A percentile compares a stretch with the other conserved stretches of the same genome.
Conservation (phyloP, 1,284 basidiomycete genomes). For the Earliella scabrosa region DNA sequence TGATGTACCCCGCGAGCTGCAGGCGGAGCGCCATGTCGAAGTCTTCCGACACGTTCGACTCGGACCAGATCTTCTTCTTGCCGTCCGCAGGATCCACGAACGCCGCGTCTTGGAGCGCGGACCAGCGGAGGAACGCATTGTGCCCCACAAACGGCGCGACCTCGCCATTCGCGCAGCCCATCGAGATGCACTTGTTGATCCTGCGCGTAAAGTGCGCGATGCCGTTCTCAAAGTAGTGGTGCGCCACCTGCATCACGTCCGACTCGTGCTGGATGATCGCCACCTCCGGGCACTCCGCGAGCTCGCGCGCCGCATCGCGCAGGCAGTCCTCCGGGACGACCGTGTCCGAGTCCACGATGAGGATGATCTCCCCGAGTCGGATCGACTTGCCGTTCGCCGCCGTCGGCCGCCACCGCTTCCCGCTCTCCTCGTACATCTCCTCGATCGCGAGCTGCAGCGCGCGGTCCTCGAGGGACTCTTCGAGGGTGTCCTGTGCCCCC, state of each 20-base stretch:
- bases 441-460: constrained; percentile 69
- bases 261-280: constrained; percentile 87
- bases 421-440: constrained; percentile 65
- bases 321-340: constrained; percentile 87
- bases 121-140: constrained; percentile 88
- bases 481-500: constrained; percentile 31
- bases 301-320: constrained; percentile 82
- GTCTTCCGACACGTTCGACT: constrained; percentile 85
- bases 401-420: constrained; percentile 62
- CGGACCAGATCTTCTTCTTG: constrained; percentile 80
- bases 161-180: constrained; percentile 79
- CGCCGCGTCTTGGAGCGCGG: constrained; percentile 79
- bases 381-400: constrained; percentile 64
- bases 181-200: constrained; percentile 79
- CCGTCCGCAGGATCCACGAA: constrained; percentile 71
- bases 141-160: constrained; percentile 88
- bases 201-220: constrained; percentile 84
- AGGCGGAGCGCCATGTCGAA: constrained; percentile 76
- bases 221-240: constrained; percentile 88
- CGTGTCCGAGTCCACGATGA: constrained; percentile 85
- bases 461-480: constrained; percentile 57
- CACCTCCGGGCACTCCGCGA: constrained; percentile 77
- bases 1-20: constrained; percentile 68
- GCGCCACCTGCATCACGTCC: constrained; percentile 85
- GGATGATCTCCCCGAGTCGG: constrained; percentile 69